Evolutionary conservation across 495 filamentous ascomycete genomes (phyloP).

Genomic region (Hyaloscypha finlandica): DNA sequence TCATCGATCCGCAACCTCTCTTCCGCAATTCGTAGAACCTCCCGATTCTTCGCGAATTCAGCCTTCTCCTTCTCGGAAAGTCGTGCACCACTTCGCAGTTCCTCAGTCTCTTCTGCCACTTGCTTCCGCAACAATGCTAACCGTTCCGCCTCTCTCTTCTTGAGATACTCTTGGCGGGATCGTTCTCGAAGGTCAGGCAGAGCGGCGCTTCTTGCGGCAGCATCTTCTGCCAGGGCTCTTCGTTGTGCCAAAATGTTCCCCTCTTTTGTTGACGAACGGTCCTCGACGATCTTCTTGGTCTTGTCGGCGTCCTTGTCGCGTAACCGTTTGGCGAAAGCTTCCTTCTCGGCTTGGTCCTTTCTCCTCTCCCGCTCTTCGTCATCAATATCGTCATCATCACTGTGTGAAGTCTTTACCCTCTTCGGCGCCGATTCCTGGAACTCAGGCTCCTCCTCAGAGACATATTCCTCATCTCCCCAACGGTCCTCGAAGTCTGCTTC

Average conservation of each 20-base stretch:
- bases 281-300: conserved; percentile 71
- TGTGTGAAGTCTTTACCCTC: conserved; percentile 50
- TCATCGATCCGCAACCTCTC: conserved; percentile 89
- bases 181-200: conserved; percentile 78
- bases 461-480: conserved; percentile 77
- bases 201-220: conserved; percentile 58
- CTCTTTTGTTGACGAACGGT: conserved; percentile 59
- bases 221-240: conserved; percentile 65
- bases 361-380: conserved; percentile 56
- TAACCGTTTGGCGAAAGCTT: conserved; percentile 74
- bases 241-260: conserved; percentile 59
- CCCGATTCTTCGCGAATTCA: conserved; percentile 87
- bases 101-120: conserved; percentile 86
- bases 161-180: conserved; percentile 89
- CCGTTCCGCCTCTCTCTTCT: conserved; percentile 86
- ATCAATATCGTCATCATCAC: conserved; percentile 59
- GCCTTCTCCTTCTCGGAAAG: conserved; percentile 80
- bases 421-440: conserved; percentile 59
- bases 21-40: conserved; percentile 84
- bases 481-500: conserved; percentile 67
- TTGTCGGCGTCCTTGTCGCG: conserved; percentile 68
- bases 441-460: conserved; percentile 53
- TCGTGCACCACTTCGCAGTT: conserved; percentile 74
- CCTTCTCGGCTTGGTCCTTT: conserved; percentile 68
- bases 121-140: conserved; percentile 84